Evolutionary conservation across 768 basidiomycete species (phyloP), one percentile per base, ranked within the genome.

Genomic region (Trichaptum fuscoviolaceum): DNA sequence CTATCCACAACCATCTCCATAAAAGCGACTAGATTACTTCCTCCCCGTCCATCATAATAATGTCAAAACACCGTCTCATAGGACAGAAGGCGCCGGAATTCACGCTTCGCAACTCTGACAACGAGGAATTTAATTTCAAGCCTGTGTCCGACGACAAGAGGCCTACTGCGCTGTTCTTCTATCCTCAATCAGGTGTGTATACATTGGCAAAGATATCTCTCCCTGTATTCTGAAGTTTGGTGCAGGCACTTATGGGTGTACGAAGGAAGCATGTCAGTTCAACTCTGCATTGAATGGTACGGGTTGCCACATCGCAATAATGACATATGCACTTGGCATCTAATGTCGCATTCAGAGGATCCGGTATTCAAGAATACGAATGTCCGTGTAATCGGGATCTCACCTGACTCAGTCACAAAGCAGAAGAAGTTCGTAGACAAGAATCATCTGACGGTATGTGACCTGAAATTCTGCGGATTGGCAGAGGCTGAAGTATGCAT

Each of bases 221-320:
- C 24, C 27, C 23, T 25, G 64, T 25, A 24, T 23, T 15, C 62
- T 64, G 58, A 57, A 36, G 72, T 74, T 70, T 69, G 36, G 58
- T 59, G 60, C 74, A 88, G 91, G 88, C 7, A 85, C 91, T 1
- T 87, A 80, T 63, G 92, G 89, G 6, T 94, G 93, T 75, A 95
- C 91, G 20, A 87, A 83, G 71, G 87, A 95, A 75, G 92, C 89
- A 1, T 93, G 92, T 71, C 82, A 87, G 64, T 93, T 95, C 76
- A 85, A 93, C 26, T 90, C 95, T 78, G 91, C 91, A 2, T 77
- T 91, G 58, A 84, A 79, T 36, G 85, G 90, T 90, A 66, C 65
- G 84, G 73, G 3, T 30, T 25, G 5, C 65, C 42, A 30, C 60
- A 20, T n/a, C n/a, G n/a, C n/a, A n/a, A n/a, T 70, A 27, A 23